A percentile compares a stretch with the other conserved stretches of the same genome.
Conservation (phyloP, 179 eudicot species). For the Sideroxylon spinosum region DNA sequence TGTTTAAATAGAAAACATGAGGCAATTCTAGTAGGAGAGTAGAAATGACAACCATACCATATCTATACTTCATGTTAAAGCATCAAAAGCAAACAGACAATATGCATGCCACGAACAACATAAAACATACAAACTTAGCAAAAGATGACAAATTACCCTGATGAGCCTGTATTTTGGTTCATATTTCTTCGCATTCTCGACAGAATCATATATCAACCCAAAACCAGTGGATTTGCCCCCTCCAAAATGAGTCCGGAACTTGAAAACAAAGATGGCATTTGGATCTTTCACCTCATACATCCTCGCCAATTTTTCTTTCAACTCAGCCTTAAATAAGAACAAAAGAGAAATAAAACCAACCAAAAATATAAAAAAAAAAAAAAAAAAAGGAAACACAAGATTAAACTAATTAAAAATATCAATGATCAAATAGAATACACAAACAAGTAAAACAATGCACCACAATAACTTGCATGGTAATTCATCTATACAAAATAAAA, state of each 20-base stretch:
- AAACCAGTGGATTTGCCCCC: slow-evolving; percentile 31
- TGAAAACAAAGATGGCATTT: slow-evolving; percentile 34
- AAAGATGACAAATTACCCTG: slow-evolving; percentile 21
- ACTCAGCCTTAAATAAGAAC: neutral
- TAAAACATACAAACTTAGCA: neutral
- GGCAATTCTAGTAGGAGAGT: neutral
- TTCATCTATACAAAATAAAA: too few relatives aligned
- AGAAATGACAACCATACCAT: neutral
- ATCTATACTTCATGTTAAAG: neutral
- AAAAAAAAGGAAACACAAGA: neutral
- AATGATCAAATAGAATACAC: neutral
- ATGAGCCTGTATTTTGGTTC: slow-evolving; percentile 32
- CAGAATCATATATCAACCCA: slow-evolving; percentile 27
- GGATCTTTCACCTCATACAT: slow-evolving; percentile 18
- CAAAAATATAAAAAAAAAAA: too few relatives aligned
- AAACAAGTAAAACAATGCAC: neutral
- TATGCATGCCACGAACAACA: neutral
- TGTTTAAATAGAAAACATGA: neutral
- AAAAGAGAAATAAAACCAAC: neutral
- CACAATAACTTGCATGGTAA: neutral
- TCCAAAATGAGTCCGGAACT: slow-evolving; percentile 31
- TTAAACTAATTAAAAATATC: neutral
- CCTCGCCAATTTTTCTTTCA: slow-evolving; percentile 15
- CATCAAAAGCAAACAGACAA: too few relatives aligned
- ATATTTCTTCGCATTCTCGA: slow-evolving; percentile 30